phyloP scores from a whole-genome alignment of 164 flowering plant species.

The Tetracentron sinense region DNA sequence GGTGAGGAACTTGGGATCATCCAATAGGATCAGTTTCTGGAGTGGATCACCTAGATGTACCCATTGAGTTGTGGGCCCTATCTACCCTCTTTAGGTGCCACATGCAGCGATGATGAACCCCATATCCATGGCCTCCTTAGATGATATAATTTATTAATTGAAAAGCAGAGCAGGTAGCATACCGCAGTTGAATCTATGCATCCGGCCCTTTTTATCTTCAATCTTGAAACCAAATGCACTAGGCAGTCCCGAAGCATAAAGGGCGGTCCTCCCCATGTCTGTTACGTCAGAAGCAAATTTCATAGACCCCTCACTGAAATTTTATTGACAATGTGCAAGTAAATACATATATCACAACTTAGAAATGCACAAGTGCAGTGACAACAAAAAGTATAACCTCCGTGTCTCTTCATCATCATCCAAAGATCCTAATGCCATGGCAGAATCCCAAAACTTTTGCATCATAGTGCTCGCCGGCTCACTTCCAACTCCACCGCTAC shows the following conservation, averaged over 20 bases:
- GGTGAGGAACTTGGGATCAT: background rate
- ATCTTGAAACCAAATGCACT: slow-evolving; percentile 75
- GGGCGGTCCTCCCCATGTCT: slow-evolving; percentile 55
- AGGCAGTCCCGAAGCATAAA: slow-evolving; percentile 34
- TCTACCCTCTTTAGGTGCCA: background rate
- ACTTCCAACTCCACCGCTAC: slow-evolving; percentile 47
- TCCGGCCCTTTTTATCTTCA: slow-evolving; percentile 78
- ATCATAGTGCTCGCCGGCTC: slow-evolving; percentile 73
- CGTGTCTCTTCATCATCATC: slow-evolving; percentile 75
- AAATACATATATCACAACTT: slow-evolving; percentile 8
- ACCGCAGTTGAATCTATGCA: slow-evolving; percentile 93
- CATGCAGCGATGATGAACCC: background rate
- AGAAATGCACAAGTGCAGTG: background rate
- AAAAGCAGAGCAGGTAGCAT: slow-evolving; percentile 18
- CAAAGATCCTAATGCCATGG: slow-evolving; percentile 63
- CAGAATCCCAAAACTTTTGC: slow-evolving; percentile 97
- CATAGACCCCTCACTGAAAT: slow-evolving; percentile 73
- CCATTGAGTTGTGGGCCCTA: background rate
- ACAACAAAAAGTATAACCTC: slow-evolving; percentile 40
- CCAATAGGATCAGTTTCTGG: background rate
- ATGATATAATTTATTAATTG: background rate
- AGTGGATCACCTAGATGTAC: background rate
- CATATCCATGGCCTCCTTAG: background rate
- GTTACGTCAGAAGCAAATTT: slow-evolving; percentile 73
- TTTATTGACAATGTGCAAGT: slow-evolving; percentile 10